Evolutionary conservation across 2,329 filamentous ascomycete genomes (phyloP).

Genomic region (Trichoderma gracile): DNA sequence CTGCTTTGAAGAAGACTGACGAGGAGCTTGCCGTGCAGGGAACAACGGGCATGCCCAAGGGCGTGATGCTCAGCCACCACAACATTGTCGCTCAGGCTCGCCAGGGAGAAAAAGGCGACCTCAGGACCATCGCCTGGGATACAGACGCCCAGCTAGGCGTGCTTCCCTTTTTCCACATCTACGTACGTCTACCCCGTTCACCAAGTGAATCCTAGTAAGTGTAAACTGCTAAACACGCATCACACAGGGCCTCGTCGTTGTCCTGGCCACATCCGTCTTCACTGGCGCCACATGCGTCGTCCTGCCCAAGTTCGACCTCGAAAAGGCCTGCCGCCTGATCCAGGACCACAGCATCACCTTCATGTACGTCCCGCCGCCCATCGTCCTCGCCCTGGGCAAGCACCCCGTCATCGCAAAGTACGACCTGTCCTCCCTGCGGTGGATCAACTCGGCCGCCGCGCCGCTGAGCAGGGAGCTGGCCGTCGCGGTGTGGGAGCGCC

Average conservation of each 20-base stretch:
- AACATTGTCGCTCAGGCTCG: constrained; percentile 78
- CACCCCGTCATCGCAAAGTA: constrained; percentile 77
- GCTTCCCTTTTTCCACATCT: constrained; percentile 89
- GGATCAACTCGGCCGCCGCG: constrained; percentile 85
- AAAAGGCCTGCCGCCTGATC: constrained; percentile 73
- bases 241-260: constrained; percentile 37
- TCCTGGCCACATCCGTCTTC: constrained; percentile 37
- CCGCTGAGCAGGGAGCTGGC: constrained; percentile 81
- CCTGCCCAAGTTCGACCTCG: constrained; percentile 74
- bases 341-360: constrained; percentile 76
- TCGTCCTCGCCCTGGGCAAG: constrained; percentile 79
- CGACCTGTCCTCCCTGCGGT: constrained; percentile 74
- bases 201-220: too few relatives aligned
- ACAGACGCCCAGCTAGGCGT: constrained; percentile 76
- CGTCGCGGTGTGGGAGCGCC: constrained; percentile 69
- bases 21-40: constrained; percentile 46
- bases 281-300: constrained; percentile 75
- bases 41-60: constrained; percentile 89
- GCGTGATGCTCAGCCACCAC: constrained; percentile 79
- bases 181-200: constrained; percentile 53
- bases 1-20: too few relatives aligned
- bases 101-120: constrained; percentile 57
- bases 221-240: too few relatives aligned
- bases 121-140: constrained; percentile 55
- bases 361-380: constrained; percentile 79